A percentile compares a stretch with the other conserved stretches of the same genome.
Evolutionary conservation across 305 asterid species (phyloP).

Genomic region (Petunia hybrid): DNA sequence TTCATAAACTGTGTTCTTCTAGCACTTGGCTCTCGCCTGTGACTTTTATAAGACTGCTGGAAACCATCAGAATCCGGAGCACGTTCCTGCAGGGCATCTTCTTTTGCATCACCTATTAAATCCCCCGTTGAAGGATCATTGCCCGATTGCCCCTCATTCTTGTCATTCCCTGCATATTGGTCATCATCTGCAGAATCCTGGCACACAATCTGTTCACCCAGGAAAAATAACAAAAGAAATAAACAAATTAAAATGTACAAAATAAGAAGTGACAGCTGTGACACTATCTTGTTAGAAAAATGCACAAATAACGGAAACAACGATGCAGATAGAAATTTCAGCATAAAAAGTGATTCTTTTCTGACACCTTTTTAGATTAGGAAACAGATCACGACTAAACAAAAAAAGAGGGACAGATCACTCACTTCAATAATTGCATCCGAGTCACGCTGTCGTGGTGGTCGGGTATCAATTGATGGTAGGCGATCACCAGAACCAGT

Average conservation of each 20-base stretch:
- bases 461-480: conserved; percentile 91
- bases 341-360: neutral
- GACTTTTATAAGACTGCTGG: conserved; percentile 56
- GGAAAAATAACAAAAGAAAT: neutral
- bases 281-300: neutral
- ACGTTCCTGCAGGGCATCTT: conserved; percentile 57
- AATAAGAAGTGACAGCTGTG: conserved; percentile 22
- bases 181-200: conserved; percentile 63
- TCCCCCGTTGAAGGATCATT: conserved; percentile 49
- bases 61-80: conserved; percentile 46
- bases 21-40: conserved; percentile 51
- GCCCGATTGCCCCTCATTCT: conserved; percentile 55
- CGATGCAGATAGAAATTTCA: conserved; percentile 15
- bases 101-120: conserved; percentile 56
- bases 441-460: conserved; percentile 77
- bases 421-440: conserved; percentile 89
- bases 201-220: conserved; percentile 71
- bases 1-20: conserved; percentile 53
- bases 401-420: conserved; percentile 28
- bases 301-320: neutral
- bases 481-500: conserved; percentile 84
- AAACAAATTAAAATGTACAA: neutral
- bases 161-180: conserved; percentile 41
- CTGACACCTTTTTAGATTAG: conserved; percentile 1
- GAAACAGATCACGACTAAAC: neutral